phyloP scores from a whole-genome alignment of 2,329 filamentous ascomycete species.

The Trichoderma pleuroti region DNA sequence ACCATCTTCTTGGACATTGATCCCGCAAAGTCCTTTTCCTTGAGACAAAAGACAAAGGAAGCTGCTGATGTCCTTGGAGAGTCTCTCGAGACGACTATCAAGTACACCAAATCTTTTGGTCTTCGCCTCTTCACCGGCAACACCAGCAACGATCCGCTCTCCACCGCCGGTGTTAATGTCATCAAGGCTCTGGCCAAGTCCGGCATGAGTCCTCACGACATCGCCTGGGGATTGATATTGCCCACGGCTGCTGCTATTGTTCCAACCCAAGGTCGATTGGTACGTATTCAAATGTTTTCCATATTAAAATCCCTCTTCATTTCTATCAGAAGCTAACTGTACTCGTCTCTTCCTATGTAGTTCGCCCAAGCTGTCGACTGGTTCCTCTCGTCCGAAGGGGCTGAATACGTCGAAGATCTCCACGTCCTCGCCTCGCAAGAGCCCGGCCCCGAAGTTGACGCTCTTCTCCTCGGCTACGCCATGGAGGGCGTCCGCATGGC shows the following conservation, averaged over 20 bases:
- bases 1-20: conserved; percentile 66
- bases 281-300: conserved; percentile 34
- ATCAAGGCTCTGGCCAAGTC: conserved; percentile 62
- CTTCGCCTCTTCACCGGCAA: conserved; percentile 48
- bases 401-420: conserved; percentile 56
- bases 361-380: conserved; percentile 72
- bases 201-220: conserved; percentile 60
- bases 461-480: conserved; percentile 63
- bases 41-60: conserved; percentile 56
- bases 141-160: conserved; percentile 52
- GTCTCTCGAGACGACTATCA: conserved; percentile 62
- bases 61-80: conserved; percentile 57
- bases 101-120: conserved; percentile 45
- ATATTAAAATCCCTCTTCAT: background rate
- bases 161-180: conserved; percentile 62
- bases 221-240: conserved; percentile 68
- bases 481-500: conserved; percentile 70
- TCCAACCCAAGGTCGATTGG: conserved; percentile 66
- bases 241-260: conserved; percentile 65
- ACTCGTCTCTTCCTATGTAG: conserved; percentile 29
- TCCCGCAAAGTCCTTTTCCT: conserved; percentile 61
- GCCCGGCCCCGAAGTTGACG: conserved; percentile 55
- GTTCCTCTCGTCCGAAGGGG: conserved; percentile 59
- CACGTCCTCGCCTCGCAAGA: conserved; percentile 55
- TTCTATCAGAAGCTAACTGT: conserved; percentile 22